Conservation (phyloP, 1,139 yeast species). For the Kodamaea plutei region DNA sequence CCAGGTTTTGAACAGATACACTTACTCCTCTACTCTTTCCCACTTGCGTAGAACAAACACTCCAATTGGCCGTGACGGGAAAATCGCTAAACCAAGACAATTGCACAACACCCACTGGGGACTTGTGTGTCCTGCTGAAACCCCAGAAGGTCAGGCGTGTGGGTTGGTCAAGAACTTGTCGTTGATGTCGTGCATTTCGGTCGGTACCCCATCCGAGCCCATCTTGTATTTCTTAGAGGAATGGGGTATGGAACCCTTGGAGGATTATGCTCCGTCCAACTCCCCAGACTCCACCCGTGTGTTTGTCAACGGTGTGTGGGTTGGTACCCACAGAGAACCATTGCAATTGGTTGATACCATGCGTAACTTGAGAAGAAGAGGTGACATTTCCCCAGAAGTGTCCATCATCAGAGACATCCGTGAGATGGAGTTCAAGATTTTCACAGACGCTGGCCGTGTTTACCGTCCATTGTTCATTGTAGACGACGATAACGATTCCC, state of each 20-base stretch:
- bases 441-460: constrained; percentile 98
- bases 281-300: constrained; percentile 91
- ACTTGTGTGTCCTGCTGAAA: constrained; percentile 98
- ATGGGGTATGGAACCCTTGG: constrained; percentile 99
- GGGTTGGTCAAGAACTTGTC: constrained; percentile 96
- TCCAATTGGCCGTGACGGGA: constrained; percentile 98
- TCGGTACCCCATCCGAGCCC: constrained; percentile 96
- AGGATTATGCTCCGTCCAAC: constrained; percentile 91
- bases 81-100: constrained; percentile 97
- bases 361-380: constrained; percentile 89
- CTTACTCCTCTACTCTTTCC: constrained; percentile 94
- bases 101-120: constrained; percentile 99
- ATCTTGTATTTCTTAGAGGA: constrained; percentile 90
- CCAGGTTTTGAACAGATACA: constrained; percentile 95
- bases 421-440: constrained; percentile 90
- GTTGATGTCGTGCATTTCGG: constrained; percentile 95
- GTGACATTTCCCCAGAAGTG: constrained; percentile 94
- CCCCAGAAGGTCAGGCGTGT: constrained; percentile 99
- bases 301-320: constrained; percentile 98
- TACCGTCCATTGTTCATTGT: constrained; percentile 92
- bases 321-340: constrained; percentile 97
- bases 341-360: constrained; percentile 85
- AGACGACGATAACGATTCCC: constrained; percentile 75
- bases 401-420: constrained; percentile 95
- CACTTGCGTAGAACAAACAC: constrained; percentile 98